Evolutionary conservation across 768 basidiomycete species (phyloP).

Genomic region (Guyanaporus albipodus): DNA sequence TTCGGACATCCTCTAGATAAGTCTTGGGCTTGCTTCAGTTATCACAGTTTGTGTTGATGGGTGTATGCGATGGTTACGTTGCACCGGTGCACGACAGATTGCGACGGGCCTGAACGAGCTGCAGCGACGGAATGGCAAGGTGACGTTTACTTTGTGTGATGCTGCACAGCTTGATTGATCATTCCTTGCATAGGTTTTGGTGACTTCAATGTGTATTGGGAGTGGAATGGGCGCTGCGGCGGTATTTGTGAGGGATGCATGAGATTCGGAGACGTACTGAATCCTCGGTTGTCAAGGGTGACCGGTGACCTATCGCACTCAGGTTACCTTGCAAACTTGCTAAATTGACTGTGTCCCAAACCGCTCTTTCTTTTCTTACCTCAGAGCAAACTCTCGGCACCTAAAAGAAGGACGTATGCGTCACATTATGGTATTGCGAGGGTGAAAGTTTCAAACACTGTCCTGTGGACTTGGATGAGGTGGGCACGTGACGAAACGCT

Average conservation of each 20-base stretch:
- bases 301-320: no score
- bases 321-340: no score
- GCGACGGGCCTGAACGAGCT: slow-evolving; percentile 80
- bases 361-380: no score
- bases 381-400: no score
- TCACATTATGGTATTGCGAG: no score
- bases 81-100: slow-evolving; percentile 81
- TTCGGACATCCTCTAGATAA: slow-evolving; percentile 80
- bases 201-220: slow-evolving; percentile 88
- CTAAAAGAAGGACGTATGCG: no score
- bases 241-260: slow-evolving; percentile 57
- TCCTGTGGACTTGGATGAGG: no score
- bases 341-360: no score
- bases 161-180: background rate
- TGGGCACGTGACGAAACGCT: no score
- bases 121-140: slow-evolving; percentile 65
- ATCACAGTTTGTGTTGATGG: slow-evolving; percentile 6
- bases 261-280: no score
- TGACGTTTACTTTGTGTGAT: slow-evolving; percentile 19
- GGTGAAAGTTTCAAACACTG: no score
- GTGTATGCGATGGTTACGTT: slow-evolving; percentile 42
- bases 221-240: slow-evolving; percentile 91
- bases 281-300: no score
- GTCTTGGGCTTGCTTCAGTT: slow-evolving; percentile 26
- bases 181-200: slow-evolving; percentile 50